Base-by-base conservation (phyloP, 371 early-diverging fungal genomes). In the Umbelopsis sp. region DNA sequence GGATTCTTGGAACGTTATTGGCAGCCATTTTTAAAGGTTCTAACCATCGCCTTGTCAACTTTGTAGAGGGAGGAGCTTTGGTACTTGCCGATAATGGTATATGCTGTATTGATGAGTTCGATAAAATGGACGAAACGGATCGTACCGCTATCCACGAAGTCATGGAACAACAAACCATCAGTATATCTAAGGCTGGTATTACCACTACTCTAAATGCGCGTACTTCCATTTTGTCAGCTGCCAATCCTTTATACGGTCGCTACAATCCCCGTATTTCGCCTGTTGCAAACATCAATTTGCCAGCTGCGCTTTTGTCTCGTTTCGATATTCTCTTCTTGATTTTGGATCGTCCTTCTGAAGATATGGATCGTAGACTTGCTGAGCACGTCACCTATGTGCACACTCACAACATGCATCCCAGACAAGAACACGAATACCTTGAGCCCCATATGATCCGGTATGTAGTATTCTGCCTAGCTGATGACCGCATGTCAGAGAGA, bases 271-370 rank as follows among this genome's bases (percentile, higher is more conserved):
- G 87, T 68, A 83, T 91, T 45, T 89, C 90, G 22, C 88, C 94
- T 16, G 89, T 89, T 37, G 91, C 96, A 75, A 99, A 99, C 80
- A 97, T 99, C 76, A 96, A 96, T 67, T 86, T 99, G 57, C 99
- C 99, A 9, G 94, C 93, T 50, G 93, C 99, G 20, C 87, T 99
- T 51, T 79, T 99, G 53, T 94, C 96, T 29, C 92, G 99, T 80
- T 99, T 99, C 78, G 99, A 99, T 87, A 89, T 99, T 69, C 74
- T 96, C 50, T 97, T 95, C 78, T 88, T 99, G 74, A 91, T 99
- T 11, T 87, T 93, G 37, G 97, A 96, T 76, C 87, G 85, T 12
- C 91, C 95, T 22, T 86, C 89, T 62, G 81, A 87, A 63, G 92
- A 92, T 63, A 80, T 87, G 75, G 93, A 94, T 76, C 74, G 87